Conservation (phyloP, 2,329 filamentous ascomycete species). For the Aureobasidium sp. region DNA sequence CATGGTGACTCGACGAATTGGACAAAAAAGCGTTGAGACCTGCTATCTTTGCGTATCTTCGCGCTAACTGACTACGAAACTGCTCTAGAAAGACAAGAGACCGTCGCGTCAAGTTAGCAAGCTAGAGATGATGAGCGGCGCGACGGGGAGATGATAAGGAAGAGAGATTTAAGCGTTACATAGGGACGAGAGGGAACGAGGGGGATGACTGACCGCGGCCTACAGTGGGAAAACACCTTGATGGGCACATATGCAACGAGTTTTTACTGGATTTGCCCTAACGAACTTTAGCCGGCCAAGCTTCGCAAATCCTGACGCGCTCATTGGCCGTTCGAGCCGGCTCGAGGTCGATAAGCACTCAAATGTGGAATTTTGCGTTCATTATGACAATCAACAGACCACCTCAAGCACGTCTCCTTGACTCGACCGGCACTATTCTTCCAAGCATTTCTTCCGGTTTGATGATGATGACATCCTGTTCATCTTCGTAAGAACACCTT, state of each 20-base stretch:
- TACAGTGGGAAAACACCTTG: slow-evolving; percentile 9
- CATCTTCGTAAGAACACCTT: neutral
- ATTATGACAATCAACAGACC: neutral
- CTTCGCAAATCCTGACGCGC: neutral
- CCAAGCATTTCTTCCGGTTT: neutral
- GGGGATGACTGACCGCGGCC: neutral
- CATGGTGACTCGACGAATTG: neutral
- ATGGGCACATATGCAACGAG: slow-evolving; percentile 5
- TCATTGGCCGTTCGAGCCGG: neutral
- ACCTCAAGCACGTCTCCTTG: neutral
- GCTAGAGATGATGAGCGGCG: neutral
- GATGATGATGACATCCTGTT: neutral
- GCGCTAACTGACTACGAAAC: neutral
- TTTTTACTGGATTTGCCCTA: neutral
- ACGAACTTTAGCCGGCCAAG: neutral
- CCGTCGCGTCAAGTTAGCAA: neutral
- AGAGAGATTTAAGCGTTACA: neutral
- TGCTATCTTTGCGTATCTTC: neutral
- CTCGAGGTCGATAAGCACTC: neutral
- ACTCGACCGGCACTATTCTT: neutral
- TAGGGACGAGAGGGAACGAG: neutral
- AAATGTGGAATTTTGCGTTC: neutral
- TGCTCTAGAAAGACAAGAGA: neutral
- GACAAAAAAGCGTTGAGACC: slow-evolving; percentile 1
- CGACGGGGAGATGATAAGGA: neutral